A percentile compares a stretch with the other conserved stretches of the same genome.
Evolutionary conservation across 1,139 yeast genomes (phyloP).

Genomic region (Hansenula anomala): DNA sequence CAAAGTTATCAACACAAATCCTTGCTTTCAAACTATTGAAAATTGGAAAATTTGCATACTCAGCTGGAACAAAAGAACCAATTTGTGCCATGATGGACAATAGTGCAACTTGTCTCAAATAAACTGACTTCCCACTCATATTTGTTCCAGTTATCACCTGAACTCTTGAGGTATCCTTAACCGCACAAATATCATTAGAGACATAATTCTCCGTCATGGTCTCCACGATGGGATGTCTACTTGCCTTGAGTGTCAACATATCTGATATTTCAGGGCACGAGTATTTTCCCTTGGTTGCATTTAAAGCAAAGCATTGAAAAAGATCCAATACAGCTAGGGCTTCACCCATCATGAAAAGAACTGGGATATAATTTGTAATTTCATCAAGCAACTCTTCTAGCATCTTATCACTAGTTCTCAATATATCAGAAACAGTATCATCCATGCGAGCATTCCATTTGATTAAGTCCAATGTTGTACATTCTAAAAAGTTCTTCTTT

Average conservation of each 20-base stretch:
- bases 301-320: conserved; percentile 32
- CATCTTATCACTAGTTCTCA: conserved; percentile 29
- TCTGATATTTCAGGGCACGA: conserved; percentile 32
- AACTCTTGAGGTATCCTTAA: conserved; percentile 31
- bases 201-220: conserved; percentile 24
- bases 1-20: conserved; percentile 30
- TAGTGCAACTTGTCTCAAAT: conserved; percentile 35
- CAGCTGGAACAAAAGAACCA: conserved; percentile 41
- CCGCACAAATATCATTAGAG: conserved; percentile 34
- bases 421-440: conserved; percentile 35
- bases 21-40: conserved; percentile 34
- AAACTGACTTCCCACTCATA: conserved; percentile 46
- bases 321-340: conserved; percentile 40
- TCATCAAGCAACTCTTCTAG: conserved; percentile 29
- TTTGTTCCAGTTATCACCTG: conserved; percentile 44
- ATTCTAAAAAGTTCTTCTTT: conserved; percentile 33
- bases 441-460: conserved; percentile 36
- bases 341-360: conserved; percentile 39
- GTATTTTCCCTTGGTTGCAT: conserved; percentile 26
- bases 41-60: conserved; percentile 32
- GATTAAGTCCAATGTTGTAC: conserved; percentile 36
- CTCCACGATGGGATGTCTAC: conserved; percentile 40
- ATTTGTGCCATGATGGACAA: conserved; percentile 40
- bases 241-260: conserved; percentile 26
- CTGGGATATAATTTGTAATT: conserved; percentile 28